A percentile compares a stretch with the other conserved stretches of the same genome.
These are phyloP conservation scores for Tephrocybe sp. DNA, from an alignment of 768 basidiomycete genomes.

Conservation along the genomic window DNA sequence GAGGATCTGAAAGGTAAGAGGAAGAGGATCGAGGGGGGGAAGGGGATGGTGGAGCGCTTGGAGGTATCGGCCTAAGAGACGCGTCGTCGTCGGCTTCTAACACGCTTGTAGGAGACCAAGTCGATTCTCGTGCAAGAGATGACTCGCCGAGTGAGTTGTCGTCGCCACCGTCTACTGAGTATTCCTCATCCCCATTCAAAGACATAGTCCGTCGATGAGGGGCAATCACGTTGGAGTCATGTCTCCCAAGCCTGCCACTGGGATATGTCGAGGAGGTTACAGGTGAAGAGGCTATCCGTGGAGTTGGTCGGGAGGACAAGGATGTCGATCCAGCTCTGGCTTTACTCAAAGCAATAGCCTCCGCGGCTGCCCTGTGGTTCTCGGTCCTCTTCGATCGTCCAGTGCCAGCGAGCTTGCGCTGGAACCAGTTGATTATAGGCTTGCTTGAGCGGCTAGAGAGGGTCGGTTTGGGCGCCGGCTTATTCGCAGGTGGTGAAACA, in stretches of 20 bases:
- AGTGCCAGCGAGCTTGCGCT: constrained; percentile 78
- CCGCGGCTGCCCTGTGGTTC: constrained; percentile 30
- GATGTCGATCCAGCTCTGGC: constrained; percentile 27
- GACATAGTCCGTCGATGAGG: constrained; percentile 61
- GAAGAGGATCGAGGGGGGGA: constrained; percentile 83
- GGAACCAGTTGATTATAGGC: constrained; percentile 89
- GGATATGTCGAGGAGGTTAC: constrained; percentile 30
- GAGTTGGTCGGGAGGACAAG: constrained; percentile 31
- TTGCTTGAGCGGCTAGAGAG: constrained; percentile 70
- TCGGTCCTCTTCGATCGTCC: constrained; percentile 54
- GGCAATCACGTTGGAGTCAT: constrained; percentile 28
- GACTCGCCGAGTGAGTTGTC: constrained; percentile 49
- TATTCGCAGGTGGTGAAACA: constrained; percentile 9
- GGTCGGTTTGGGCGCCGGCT: constrained; percentile 41
- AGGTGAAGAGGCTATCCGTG: constrained; percentile 45
- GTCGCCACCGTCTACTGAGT: constrained; percentile 40
- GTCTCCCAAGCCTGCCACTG: constrained; percentile 28
- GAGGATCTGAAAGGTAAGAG: constrained; percentile 78
- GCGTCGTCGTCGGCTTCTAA: constrained; percentile 94
- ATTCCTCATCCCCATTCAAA: constrained; percentile 57
- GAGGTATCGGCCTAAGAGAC: constrained; percentile 85
- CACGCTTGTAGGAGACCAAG: constrained; percentile 75
- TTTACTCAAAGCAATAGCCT: constrained; percentile 30
- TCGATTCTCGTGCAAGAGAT: constrained; percentile 69
- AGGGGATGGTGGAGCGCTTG: constrained; percentile 84